Evolutionary conservation across 306 rosid species (phyloP), one percentile per base, ranked within the genome.

Genomic region (Inga leiocalycina): DNA sequence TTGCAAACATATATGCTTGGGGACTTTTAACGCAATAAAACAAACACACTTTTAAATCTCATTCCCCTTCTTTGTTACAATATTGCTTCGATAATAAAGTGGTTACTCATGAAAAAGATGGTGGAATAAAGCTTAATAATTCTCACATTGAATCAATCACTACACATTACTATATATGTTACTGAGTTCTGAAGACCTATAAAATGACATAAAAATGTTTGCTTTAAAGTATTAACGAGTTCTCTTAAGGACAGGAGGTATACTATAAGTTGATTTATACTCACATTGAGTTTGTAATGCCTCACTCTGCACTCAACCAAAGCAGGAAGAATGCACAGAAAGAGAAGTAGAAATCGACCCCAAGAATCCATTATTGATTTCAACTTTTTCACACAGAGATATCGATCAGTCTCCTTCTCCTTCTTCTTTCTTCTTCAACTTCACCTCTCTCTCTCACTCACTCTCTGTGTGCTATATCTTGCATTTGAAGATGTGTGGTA

Each of bases 201-300:
- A 17, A 27, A 71, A 65, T n/a, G 64, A 6, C 54, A n/a, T 35
- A 41, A 70, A n/a, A 57, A n/a, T n/a, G 64, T 57, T 8, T 57
- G 59, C 12, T 17, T 57, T 8, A 57, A 20, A 19, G 30, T n/a
- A 2, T 57, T 39, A 39, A 39, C 8, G 6, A 39, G 43, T 39
- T 39, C 43, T 39, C 8, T 39, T 39, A 39, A 39, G 8, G 43
- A 39, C 8, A 39, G 7, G 6, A 39, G 0, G 43, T 5, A 39
- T 8, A 0, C 0, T n/a, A n/a, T 8, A 10, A 61, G 14, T 39
- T 39, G 51, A 71, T n/a, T 19, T 51, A 16, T 45, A 84, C 99
- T 92, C 85, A 95, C 99, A 85, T 93, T 83, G 57, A 95, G 93
- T 80, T 84, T 92, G 92, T 88, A 95, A 61, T 90, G 89, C 8